A percentile compares a stretch with the other conserved stretches of the same genome.
These are phyloP conservation scores for Amanita molliuscula DNA, from an alignment of 768 basidiomycete genomes.

Conservation along the genomic window DNA sequence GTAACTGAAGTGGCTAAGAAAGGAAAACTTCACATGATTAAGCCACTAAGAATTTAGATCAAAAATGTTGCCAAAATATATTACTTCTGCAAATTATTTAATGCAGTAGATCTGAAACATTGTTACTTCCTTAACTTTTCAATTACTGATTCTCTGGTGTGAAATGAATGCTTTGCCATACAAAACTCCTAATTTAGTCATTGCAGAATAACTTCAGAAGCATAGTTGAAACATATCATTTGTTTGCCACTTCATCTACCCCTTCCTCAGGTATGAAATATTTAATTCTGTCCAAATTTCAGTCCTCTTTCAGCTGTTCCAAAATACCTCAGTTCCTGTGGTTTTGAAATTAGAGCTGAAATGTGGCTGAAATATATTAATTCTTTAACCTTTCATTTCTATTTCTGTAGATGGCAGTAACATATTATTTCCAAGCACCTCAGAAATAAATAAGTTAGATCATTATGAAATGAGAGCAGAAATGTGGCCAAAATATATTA, in stretches of 20 bases:
- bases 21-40: neutral
- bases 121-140: too few relatives aligned
- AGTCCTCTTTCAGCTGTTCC: neutral
- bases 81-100: too few relatives aligned
- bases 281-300: neutral
- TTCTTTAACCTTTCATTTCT: neutral
- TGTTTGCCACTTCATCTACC: neutral
- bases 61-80: too few relatives aligned
- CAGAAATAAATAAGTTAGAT: neutral
- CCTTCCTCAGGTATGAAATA: neutral
- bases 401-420: neutral
- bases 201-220: neutral
- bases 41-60: neutral
- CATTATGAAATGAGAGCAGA: neutral
- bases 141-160: too few relatives aligned
- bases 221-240: neutral
- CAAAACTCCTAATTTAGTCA: neutral
- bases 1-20: neutral
- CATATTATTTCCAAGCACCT: constrained; percentile 1
- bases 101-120: too few relatives aligned
- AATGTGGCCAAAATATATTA: too few relatives aligned
- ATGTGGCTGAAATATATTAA: neutral
- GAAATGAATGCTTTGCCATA: too few relatives aligned
- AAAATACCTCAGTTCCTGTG: neutral
- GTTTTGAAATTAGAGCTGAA: neutral